Conservation (phyloP, 2,329 filamentous ascomycete species). For the Fusarium secorum region DNA sequence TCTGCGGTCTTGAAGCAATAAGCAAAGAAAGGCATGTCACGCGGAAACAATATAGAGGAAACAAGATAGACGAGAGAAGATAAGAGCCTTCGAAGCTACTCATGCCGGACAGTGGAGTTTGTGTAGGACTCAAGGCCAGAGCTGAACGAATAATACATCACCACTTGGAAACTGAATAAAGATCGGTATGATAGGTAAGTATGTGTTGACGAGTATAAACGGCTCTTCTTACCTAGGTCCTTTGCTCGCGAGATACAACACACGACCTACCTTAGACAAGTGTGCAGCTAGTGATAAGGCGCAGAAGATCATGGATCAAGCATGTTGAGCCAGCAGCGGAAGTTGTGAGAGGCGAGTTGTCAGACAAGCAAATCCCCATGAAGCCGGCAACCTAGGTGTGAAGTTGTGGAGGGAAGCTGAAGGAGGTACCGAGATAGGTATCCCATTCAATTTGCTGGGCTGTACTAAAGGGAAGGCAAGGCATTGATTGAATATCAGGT, state of each 20-base stretch:
- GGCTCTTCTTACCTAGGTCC: not conserved
- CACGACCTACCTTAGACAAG: not conserved
- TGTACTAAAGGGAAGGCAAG: not conserved
- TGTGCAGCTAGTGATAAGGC: not conserved
- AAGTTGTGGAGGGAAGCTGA: not conserved
- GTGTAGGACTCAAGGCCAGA: not conserved
- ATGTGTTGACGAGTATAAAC: not conserved
- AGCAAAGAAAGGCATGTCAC: constrained; percentile 12
- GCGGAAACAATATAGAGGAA: constrained; percentile 17
- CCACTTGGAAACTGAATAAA: not conserved
- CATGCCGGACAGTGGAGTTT: constrained; percentile 21
- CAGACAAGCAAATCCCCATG: constrained; percentile 8
- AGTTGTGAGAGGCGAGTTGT: constrained; percentile 9
- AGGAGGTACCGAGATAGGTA: constrained; percentile 6
- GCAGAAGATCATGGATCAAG: not conserved
- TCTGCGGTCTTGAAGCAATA: constrained; percentile 7
- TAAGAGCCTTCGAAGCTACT: constrained; percentile 14
- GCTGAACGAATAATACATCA: constrained; percentile 1
- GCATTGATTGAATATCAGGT: not conserved
- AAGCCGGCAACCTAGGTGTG: not conserved
- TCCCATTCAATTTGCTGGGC: not conserved
- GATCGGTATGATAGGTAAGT: not conserved
- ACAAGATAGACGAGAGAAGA: constrained; percentile 16
- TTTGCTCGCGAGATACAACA: not conserved
- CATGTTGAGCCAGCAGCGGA: not conserved